Evolutionary conservation across 768 basidiomycete species (phyloP), one percentile per base, ranked within the genome.

Genomic region (Termitomyces sp.): DNA sequence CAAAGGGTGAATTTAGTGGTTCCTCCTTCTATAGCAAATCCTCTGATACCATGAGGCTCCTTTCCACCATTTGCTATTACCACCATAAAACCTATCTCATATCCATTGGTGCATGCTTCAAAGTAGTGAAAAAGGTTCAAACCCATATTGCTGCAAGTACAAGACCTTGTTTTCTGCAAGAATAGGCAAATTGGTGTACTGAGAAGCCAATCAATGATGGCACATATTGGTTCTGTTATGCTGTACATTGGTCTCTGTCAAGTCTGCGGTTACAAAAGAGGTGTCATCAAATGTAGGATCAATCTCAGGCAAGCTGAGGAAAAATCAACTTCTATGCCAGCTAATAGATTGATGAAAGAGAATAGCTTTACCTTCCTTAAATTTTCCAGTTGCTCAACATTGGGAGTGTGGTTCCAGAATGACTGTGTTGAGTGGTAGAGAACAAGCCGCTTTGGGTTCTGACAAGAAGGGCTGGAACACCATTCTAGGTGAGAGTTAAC

Each of bases 141-240:
- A 80, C 79, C 78, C 80, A 55, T 82, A 81, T 70, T 82, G 79
- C 54, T 81, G 79, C 3, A 79, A 79, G 65, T 81, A 81, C 27
- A 82, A 67, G 20, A 82, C 80, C 27, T 69, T 68, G 36, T 70
- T 67, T 18, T 77, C 79, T 0, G 76, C 71, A 18, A 81, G 61
- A 2, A 75, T 74, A 2, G 78, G 79, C 9, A 81, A 70, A 63
- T 81, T 80, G 2, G 80, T 81, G 62, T 81, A 82, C 80, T 81
- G 44, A 16, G 46, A 34, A 33, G 42, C 30, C 12, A 22, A 30
- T 62, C 16, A 55, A 37, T 45, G 13, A 13, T 51, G 27, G 9
- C 27, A 13, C 11, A 34, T n/a, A 30, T 50, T 22, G 30, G 47
- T 37, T 18, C 33, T 20, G 37, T 36, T 22, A 30, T 36, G 15